Conservation (phyloP, 768 basidiomycete genomes). For the Lactarius hengduanensis region DNA sequence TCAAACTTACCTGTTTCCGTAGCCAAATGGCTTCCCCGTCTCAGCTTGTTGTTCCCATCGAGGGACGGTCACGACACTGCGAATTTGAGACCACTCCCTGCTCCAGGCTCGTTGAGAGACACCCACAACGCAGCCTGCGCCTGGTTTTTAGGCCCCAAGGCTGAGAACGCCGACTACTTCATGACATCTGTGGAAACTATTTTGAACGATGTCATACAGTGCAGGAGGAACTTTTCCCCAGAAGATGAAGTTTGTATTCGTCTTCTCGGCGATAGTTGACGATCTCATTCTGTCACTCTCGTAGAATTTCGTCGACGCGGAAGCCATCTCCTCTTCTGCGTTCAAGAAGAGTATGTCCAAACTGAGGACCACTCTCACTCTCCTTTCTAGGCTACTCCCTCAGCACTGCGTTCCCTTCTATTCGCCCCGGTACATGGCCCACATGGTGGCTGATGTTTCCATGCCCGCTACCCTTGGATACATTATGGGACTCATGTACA, state of each 20-base stretch:
- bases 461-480: constrained; percentile 34
- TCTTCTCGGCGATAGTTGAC: neutral
- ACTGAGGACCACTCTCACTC: constrained; percentile 28
- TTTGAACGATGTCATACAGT: constrained; percentile 31
- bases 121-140: constrained; percentile 35
- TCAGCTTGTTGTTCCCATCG: neutral
- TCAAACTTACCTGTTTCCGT: constrained; percentile 2
- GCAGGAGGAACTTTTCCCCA: constrained; percentile 34
- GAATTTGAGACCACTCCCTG: neutral
- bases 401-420: constrained; percentile 41
- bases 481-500: constrained; percentile 34
- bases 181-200: constrained; percentile 32
- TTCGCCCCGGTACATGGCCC: constrained; percentile 42
- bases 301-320: constrained; percentile 31
- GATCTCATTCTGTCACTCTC: neutral
- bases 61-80: neutral
- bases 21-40: constrained; percentile 16
- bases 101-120: constrained; percentile 18
- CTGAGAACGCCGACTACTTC: constrained; percentile 39
- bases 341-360: constrained; percentile 31
- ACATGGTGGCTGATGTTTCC: constrained; percentile 41
- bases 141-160: constrained; percentile 43
- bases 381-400: constrained; percentile 31
- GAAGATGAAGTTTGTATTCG: constrained; percentile 34
- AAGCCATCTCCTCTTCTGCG: constrained; percentile 27